Evolutionary conservation across 495 filamentous ascomycete genomes (phyloP), one percentile per base, ranked within the genome.

Genomic region (Daldinia loculata): DNA sequence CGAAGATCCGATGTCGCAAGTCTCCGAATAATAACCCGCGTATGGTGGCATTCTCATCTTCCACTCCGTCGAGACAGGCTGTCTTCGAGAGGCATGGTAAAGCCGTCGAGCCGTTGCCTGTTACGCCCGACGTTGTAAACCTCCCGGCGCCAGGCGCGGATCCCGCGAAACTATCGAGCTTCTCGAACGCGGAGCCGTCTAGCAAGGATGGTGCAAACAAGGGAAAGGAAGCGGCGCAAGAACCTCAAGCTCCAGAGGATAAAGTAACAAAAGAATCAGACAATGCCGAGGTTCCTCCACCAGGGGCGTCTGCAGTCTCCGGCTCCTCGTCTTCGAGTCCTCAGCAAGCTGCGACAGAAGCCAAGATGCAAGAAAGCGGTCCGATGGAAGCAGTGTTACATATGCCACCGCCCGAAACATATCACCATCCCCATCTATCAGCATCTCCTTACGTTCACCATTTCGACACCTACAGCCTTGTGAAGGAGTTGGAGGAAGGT

Each of bases 381-480:
- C 88, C 89, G 0, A 84, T 92, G 61, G 89, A 92, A 39, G 87
- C 87, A 14, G 86, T 93, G 14, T 83, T 92, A 0, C 86, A 89
- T 55, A 89, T 55, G 75, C 84, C 67, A 76, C 86, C 79, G 34
- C 82, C 78, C 22, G 76, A 82, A 50, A 75, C 67, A 45, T 73
- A 83, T 11, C 86, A 86, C 14, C 64, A 77, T 27, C 87, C 86
- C 17, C 90, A 90, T 51, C 89, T 97, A 32, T 82, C 88, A 6
- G 87, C 92, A 0, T 86, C 92, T 15, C 92, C 88, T 3, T 95
- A 97, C 77, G 88, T 97, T 12, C 95, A 99, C 81, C 93, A 98
- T 81, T 99, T 99, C 78, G 95, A 99, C 80, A 97, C 91, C 17
- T 98, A 94, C 75, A 88, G 88, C 4, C 85, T 97, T 1, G 95